Evolutionary conservation across 257 asterid genomes (phyloP), one percentile per base, ranked within the genome.

Genomic region (Nicotiana benthamiana): DNA sequence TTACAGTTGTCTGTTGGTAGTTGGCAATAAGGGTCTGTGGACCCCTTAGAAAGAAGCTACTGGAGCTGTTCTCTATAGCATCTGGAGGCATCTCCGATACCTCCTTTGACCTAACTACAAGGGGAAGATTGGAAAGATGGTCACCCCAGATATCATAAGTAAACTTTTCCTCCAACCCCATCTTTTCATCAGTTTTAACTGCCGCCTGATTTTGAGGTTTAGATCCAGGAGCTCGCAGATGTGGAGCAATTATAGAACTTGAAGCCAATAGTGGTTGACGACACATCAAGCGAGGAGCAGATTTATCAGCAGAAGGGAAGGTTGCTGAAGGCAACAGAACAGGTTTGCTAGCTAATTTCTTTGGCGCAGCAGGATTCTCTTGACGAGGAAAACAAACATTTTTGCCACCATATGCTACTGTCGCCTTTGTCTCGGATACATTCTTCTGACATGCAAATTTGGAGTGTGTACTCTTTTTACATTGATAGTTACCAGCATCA

Each of bases 81-180:
- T 51, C 46, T 56, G 85, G 79, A 28, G 82, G 80, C 83, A 77
- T 60, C 80, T 68, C 56, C 77, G 89, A 46, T 79, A 36, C 83
- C 66, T 65, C 75, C 65, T 82, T 84, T 22, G 92, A 83, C 84
- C 83, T 81, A 80, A 80, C 80, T 80, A 83, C 75, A 60, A 68
- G 65, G 60, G 90, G 83, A 80, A 75, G 85, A 60, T 90, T 90
- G 82, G 92, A 95, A 74, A 92, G 87, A 86, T 93, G 98, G 84
- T 91, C 92, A 52, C 97, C 99, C 99, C 99, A 93, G 72, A 95
- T 95, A 75, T 95, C 97, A 80, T 93, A 95, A 27, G 83, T 88
- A 81, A 84, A 93, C 40, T 87, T 85, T 28, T 93, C 92, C 75
- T 89, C 86, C 18, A 51, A 30, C 68, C 81, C 85, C 75, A 40